Base-by-base conservation (phyloP, 1,284 basidiomycete genomes). In the Tilletia caries region DNA sequence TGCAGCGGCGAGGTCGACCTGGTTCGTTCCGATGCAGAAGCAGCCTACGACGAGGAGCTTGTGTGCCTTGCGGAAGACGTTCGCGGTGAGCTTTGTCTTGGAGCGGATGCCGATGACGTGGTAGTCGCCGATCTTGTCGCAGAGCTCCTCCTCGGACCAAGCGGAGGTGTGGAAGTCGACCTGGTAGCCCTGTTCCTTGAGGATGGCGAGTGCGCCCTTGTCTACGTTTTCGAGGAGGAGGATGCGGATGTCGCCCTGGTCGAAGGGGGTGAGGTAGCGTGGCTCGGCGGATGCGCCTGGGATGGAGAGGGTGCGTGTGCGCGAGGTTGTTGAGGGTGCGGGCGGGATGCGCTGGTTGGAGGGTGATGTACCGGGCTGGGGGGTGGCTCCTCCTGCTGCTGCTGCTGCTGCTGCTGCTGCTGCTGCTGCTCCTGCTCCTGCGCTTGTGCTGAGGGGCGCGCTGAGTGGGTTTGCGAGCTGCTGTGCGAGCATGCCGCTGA, bases 11-110 rank as follows among this genome's bases (percentile, higher is more conserved):
- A 98, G 90, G 84, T 98, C 94, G 79, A 98, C 96, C 85, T 98
- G 96, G 86, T 98, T 98, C 72, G 94, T 95, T 70, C 96, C 96
- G 79, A 99, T 99, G 86, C 96, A 99, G 89, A 99, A 99, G 85
- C 96, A 99, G 50, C 96, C 96, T 74, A 98, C 93, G 79, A 91
- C 93, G 18, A 98, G 88, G 52, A 99, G 90, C 93, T 97, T 78
- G 70, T 71, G 71, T 0, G 77, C 74, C 2, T 74, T 73, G 37
- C 76, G 90, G 82, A 98, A 89, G 32, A 98, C 92, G 60, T 89
- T 89, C 69, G 91, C 88, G 1, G 95, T 98, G 76, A 98, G 91
- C 85, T 92, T 96, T 69, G 96, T 98, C 86, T 98, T 98, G 86
- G 91, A 92, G 67, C 95, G 90, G 84, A 98, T 98, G 73, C 95